Evolutionary conservation across 805 yeast genomes (phyloP).

Genomic region (Teunomyces kruisii): DNA sequence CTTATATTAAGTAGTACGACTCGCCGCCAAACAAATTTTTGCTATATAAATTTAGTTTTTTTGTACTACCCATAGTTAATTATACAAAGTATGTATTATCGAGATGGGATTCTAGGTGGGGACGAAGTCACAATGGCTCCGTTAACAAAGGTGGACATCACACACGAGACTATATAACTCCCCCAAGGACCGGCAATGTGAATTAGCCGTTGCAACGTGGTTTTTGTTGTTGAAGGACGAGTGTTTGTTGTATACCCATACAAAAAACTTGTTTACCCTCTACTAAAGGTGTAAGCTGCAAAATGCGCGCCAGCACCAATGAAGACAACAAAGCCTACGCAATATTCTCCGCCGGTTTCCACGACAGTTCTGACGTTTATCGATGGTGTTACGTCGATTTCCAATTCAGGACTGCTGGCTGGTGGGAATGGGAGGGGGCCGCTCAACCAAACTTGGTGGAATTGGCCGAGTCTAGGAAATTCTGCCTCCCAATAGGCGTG

Average conservation of each 20-base stretch:
- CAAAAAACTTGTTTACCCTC: not conserved
- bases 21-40: slow-evolving; percentile 4
- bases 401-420: not conserved
- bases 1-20: slow-evolving; percentile 5
- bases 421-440: not conserved
- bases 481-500: slow-evolving; percentile 1
- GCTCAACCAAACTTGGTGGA: slow-evolving; percentile 1
- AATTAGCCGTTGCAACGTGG: not conserved
- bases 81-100: slow-evolving; percentile 5
- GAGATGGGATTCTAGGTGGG: slow-evolving; percentile 1
- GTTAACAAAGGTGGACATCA: not conserved
- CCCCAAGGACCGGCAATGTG: not conserved
- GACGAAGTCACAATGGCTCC: slow-evolving; percentile 1
- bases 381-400: no score
- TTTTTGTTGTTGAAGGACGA: not conserved
- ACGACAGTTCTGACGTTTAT: no score
- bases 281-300: not conserved
- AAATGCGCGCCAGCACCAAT: slow-evolving; percentile 1
- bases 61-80: slow-evolving; percentile 5
- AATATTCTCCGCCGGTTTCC: not conserved
- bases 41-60: slow-evolving; percentile 3
- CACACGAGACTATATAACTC: not conserved
- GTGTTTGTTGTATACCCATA: no score
- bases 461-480: slow-evolving; percentile 3
- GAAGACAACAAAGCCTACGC: not conserved